Base-by-base conservation (phyloP, 495 filamentous ascomycete species). In the Xylona heveae region DNA sequence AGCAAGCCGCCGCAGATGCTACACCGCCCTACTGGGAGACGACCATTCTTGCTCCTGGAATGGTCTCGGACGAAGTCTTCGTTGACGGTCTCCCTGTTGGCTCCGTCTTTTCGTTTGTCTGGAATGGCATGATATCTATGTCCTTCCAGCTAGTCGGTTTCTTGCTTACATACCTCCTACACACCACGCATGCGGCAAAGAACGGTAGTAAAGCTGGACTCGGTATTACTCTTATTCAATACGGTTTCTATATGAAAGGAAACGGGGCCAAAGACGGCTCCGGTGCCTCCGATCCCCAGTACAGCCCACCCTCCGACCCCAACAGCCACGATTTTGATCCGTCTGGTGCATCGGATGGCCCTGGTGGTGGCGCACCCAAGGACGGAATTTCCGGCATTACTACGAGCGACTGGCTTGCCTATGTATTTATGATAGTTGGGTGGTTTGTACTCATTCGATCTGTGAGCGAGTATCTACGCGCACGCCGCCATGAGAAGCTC, bases 21-120 rank as follows among this genome's bases (percentile, higher is more conserved):
- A 82, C 88, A 22, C 88, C 88, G 0, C 88, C 90, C 2, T 97
- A 95, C 51, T 97, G 88, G 88, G 88, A 97, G 55, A 95, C 85
- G 12, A 94, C 88, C 2, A 94, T 97, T 43, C 64, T 95, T 35
- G 81, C 85, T 2, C 90, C 88, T 5, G 85, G 85, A 19, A 59
- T 74, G 31, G 66, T 73, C 28, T 75, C 74, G 19, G 83, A 95
- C 45, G 88, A 95, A 52, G 88, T 97, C 30, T 97, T 80, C 49
- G 75, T 95, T 25, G 85, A 97, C 48, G 90, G 88, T 41, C 64
- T 97, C 41, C 83, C 90, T 2, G 90, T 97, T 38, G 88, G 88
- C 45, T 90, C 83, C 21, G 56, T 95, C 42, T 95, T 95, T 60
- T 76, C 72, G 34, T 97, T 97, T 45, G 58, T 93, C 37, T 97